Conservation (phyloP, 331 rosid genomes). For the Saraca asoca region DNA sequence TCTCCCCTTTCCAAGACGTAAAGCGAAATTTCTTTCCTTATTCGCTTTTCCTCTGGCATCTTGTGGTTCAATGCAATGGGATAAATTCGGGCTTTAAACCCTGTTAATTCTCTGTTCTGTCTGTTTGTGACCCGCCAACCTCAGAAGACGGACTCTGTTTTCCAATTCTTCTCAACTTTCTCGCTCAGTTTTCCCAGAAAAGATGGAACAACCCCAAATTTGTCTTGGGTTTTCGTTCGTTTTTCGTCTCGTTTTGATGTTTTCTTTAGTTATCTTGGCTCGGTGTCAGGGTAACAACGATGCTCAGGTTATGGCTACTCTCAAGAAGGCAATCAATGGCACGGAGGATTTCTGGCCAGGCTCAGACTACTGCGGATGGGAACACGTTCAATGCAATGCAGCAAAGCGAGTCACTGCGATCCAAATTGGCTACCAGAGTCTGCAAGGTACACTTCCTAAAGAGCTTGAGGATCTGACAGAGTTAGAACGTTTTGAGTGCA, state of each 20-base stretch:
- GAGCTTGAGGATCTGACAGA: conserved; percentile 45
- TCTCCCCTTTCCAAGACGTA: too few relatives aligned
- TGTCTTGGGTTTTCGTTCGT: conserved; percentile 17
- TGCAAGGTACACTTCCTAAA: conserved; percentile 63
- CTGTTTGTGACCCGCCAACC: too few relatives aligned
- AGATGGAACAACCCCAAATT: conserved; percentile 30
- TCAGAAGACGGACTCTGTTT: too few relatives aligned
- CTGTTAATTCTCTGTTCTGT: too few relatives aligned
- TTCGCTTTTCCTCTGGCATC: too few relatives aligned
- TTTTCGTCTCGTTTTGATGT: background rate
- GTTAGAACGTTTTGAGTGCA: conserved; percentile 55
- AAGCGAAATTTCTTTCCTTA: too few relatives aligned
- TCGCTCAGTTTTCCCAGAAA: background rate
- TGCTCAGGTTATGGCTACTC: conserved; percentile 46
- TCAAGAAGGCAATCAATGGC: conserved; percentile 40
- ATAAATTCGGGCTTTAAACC: too few relatives aligned
- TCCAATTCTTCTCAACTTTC: background rate
- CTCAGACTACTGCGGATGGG: conserved; percentile 59
- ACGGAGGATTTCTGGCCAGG: conserved; percentile 50
- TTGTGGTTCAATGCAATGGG: too few relatives aligned
- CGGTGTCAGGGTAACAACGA: conserved; percentile 40
- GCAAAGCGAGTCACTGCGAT: conserved; percentile 42
- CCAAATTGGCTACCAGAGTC: conserved; percentile 57
- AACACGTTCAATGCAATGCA: conserved; percentile 35
- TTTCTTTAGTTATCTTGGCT: background rate